Percentiles rank a stretch among this genome's conserved stretches.
These are phyloP conservation scores for Didymella exigua DNA, from an alignment of 2,329 filamentous ascomycete species.

Conservation along the genomic window DNA sequence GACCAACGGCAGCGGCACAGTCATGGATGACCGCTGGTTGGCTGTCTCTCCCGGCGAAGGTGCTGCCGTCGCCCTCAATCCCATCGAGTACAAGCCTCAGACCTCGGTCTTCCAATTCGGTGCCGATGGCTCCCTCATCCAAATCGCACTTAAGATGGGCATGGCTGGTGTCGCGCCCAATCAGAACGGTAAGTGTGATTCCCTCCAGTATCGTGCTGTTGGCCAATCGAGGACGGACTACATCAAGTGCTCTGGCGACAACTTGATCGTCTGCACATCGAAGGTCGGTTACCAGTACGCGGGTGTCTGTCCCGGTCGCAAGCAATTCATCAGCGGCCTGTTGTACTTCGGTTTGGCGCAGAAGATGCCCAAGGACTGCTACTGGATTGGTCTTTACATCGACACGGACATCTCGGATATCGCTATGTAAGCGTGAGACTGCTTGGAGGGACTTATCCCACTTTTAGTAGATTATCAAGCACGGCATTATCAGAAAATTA, in stretches of 20 bases:
- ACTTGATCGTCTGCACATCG: background rate
- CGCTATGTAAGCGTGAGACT: background rate
- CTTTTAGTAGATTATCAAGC: too few relatives aligned
- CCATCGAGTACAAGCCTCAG: background rate
- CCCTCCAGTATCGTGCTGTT: conserved; percentile 6
- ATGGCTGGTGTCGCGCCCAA: conserved; percentile 8
- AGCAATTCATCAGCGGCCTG: conserved; percentile 7
- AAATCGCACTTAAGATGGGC: background rate
- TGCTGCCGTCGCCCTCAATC: conserved; percentile 5
- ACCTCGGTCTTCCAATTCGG: conserved; percentile 2
- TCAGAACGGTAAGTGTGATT: conserved; percentile 1
- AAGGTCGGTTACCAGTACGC: conserved; percentile 4
- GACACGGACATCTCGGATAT: background rate
- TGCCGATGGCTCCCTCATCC: background rate
- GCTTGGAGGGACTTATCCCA: too few relatives aligned
- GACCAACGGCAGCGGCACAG: background rate
- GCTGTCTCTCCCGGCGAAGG: conserved; percentile 6
- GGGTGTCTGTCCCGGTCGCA: background rate
- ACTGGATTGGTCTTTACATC: conserved; percentile 4
- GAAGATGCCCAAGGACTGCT: conserved; percentile 2
- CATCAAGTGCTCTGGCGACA: conserved; percentile 7
- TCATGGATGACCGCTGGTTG: conserved; percentile 2
- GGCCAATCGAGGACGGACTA: background rate
- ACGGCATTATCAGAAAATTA: background rate
- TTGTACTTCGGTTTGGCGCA: conserved; percentile 7